Conservation (phyloP, 306 rosid species). For the Pterocarpus macrocarpus region DNA sequence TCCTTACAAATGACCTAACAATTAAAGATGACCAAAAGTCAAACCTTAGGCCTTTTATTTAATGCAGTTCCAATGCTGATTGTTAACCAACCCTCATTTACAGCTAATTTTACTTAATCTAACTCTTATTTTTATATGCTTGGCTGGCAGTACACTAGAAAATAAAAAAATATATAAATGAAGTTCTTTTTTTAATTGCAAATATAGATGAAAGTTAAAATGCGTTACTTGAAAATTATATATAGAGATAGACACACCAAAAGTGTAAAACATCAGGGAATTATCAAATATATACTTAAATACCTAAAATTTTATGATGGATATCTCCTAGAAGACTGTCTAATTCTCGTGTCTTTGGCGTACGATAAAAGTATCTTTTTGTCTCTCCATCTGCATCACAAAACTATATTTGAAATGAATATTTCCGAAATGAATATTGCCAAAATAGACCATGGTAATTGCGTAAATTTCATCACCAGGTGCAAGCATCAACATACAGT, state of each 20-base stretch:
- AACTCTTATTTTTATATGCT: background rate
- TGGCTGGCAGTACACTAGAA: background rate
- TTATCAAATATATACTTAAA: constrained; percentile 23
- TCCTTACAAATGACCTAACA: no score
- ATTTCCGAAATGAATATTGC: constrained; percentile 47
- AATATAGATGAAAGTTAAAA: background rate
- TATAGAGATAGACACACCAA: background rate
- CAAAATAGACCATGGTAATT: constrained; percentile 37
- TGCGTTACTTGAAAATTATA: constrained; percentile 5
- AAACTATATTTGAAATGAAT: constrained; percentile 66
- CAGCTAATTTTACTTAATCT: no score
- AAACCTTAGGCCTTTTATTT: no score
- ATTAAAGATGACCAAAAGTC: no score
- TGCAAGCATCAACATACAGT: constrained; percentile 65
- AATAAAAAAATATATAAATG: background rate
- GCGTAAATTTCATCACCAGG: constrained; percentile 35
- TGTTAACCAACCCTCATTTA: no score
- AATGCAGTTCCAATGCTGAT: no score
- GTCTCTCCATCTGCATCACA: constrained; percentile 89
- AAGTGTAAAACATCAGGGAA: constrained; percentile 15
- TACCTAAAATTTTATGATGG: constrained; percentile 95
- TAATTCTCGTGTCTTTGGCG: constrained; percentile 90
- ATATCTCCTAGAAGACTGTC: constrained; percentile 92
- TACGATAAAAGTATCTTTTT: constrained; percentile 81
- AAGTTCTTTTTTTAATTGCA: background rate